Evolutionary conservation across 192 early-diverging fungal species (phyloP).

Genomic region (Coemansia pectinata): DNA sequence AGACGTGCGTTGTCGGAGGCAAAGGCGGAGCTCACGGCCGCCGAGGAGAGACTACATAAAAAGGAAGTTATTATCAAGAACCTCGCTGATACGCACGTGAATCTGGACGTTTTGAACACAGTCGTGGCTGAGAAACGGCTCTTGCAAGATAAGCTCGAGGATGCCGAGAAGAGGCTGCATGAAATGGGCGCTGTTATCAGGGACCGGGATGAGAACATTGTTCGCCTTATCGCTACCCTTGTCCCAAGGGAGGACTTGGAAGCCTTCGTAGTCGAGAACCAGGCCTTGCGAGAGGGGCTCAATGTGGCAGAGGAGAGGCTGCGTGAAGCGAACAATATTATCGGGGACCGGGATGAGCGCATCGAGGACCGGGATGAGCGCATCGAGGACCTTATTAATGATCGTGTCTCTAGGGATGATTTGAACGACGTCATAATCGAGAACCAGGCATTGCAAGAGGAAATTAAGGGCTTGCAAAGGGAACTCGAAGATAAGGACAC

Average conservation of each 20-base stretch:
- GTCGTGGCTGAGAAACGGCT: too few relatives aligned
- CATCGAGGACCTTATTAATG: slow-evolving; percentile 48
- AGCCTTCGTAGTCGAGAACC: too few relatives aligned
- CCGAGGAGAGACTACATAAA: slow-evolving; percentile 41
- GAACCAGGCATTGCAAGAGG: slow-evolving; percentile 5
- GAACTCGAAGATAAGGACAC: slow-evolving; percentile 45
- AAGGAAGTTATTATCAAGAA: slow-evolving; percentile 20
- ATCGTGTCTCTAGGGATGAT: slow-evolving; percentile 47
- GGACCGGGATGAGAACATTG: slow-evolving; percentile 12
- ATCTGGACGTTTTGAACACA: too few relatives aligned
- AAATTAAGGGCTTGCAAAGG: not conserved
- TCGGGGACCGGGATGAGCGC: slow-evolving; percentile 26
- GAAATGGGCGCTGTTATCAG: slow-evolving; percentile 45
- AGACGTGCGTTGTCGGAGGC: slow-evolving; percentile 47
- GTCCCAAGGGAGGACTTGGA: too few relatives aligned
- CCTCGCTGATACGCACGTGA: too few relatives aligned
- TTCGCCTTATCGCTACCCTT: too few relatives aligned
- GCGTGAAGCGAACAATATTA: slow-evolving; percentile 43
- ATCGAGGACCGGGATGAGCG: slow-evolving; percentile 32
- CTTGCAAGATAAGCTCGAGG: slow-evolving; percentile 21
- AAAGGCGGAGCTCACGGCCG: slow-evolving; percentile 48
- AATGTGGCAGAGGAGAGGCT: slow-evolving; percentile 24
- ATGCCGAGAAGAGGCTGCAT: slow-evolving; percentile 39
- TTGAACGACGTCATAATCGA: slow-evolving; percentile 46
- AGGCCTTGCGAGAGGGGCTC: too few relatives aligned